Conservation (phyloP, 345 rosid species). For the Noccaea bulbosa region DNA sequence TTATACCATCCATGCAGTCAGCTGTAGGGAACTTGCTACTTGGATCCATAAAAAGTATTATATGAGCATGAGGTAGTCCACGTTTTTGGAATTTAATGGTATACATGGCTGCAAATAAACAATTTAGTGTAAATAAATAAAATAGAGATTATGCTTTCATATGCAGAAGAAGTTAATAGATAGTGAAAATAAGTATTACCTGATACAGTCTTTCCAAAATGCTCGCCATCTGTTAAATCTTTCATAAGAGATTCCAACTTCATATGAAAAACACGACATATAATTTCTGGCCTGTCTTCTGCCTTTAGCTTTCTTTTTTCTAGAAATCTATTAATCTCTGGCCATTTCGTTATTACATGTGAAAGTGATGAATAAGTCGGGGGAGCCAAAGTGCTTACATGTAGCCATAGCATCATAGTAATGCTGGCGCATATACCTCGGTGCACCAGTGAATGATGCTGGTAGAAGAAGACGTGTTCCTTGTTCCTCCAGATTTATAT, state of each 20-base stretch:
- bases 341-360: background rate
- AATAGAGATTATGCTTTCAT: no score
- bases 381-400: background rate
- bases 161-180: no score
- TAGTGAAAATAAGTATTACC: background rate
- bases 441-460: background rate
- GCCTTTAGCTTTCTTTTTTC: accelerated
- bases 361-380: background rate
- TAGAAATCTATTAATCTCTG: background rate
- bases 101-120: background rate
- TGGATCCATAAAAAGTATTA: background rate
- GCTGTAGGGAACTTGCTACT: accelerated
- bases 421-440: background rate
- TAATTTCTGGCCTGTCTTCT: background rate
- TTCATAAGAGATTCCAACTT: background rate
- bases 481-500: background rate
- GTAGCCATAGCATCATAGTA: background rate
- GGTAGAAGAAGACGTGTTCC: background rate
- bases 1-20: background rate
- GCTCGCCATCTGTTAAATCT: background rate
- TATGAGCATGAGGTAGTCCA: background rate
- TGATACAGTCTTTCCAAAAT: background rate
- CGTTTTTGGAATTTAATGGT: background rate
- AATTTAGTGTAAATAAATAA: no score
- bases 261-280: background rate